These are phyloP conservation scores for Cytospora piceae DNA, from an alignment of 2,329 filamentous ascomycete species.

Conservation along the genomic window DNA sequence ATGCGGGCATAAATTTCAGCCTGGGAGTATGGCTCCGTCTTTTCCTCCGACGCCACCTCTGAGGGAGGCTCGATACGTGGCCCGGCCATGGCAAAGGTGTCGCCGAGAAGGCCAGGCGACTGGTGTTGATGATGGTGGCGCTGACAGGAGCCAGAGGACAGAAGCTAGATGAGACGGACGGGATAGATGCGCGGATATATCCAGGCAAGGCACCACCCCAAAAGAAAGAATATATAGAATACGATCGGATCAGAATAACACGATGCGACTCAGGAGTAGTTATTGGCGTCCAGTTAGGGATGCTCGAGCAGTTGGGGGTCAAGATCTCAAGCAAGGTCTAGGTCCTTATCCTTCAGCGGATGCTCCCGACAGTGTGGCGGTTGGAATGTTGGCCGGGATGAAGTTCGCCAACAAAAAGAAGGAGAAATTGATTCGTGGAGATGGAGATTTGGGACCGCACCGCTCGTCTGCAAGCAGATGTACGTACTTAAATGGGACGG, in stretches of 20 bases:
- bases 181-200: constrained; percentile 7
- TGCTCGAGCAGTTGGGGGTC: not conserved
- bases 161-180: constrained; percentile 25
- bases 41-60: constrained; percentile 46
- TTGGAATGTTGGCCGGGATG: not conserved
- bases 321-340: not conserved
- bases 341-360: constrained; percentile 11
- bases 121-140: constrained; percentile 16
- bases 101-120: constrained; percentile 19
- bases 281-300: not conserved
- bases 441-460: not conserved
- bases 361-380: constrained; percentile 17
- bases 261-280: not conserved
- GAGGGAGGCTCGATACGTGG: constrained; percentile 38
- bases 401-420: not conserved
- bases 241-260: not conserved
- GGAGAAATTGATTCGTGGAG: not conserved
- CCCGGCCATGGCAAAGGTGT: constrained; percentile 49
- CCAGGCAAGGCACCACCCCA: constrained; percentile 4
- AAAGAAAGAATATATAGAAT: not conserved
- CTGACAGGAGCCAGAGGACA: constrained; percentile 29
- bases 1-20: constrained; percentile 58
- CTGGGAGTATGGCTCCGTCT: constrained; percentile 62
- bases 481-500: constrained; percentile 9
- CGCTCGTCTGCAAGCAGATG: not conserved